Percentiles rank a stretch among this genome's conserved stretches.
Evolutionary conservation across 306 rosid genomes (phyloP).

Genomic region (Castanospermum australe): DNA sequence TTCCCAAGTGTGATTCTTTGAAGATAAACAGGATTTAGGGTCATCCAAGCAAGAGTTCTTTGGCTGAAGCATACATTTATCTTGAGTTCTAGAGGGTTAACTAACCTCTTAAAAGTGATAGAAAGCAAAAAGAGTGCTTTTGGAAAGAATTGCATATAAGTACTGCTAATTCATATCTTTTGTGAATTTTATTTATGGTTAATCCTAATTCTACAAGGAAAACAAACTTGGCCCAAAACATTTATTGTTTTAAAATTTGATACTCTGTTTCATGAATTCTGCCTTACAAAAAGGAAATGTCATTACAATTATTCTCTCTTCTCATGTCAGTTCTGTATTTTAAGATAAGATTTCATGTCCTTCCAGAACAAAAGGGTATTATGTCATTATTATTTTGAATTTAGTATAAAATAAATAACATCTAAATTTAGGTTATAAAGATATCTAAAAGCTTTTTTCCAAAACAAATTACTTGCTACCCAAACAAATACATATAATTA

Average conservation of each 20-base stretch:
- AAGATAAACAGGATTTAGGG: neutral
- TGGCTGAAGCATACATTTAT: neutral
- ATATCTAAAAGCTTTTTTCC: too few relatives aligned
- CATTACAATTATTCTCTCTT: neutral
- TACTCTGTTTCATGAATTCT: neutral
- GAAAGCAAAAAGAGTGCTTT: neutral
- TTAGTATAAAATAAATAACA: too few relatives aligned
- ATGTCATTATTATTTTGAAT: too few relatives aligned
- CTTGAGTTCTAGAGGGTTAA: neutral
- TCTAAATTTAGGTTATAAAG: too few relatives aligned
- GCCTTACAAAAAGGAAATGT: neutral
- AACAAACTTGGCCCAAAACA: neutral
- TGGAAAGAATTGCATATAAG: neutral
- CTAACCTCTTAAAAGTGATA: neutral
- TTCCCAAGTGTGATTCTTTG: slow-evolving; percentile 42
- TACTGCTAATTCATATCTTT: neutral
- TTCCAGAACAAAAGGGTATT: too few relatives aligned
- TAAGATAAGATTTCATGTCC: too few relatives aligned
- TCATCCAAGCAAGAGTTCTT: too few relatives aligned
- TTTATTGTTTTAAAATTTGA: too few relatives aligned
- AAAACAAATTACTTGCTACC: too few relatives aligned
- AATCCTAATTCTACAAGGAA: neutral
- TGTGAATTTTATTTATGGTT: too few relatives aligned
- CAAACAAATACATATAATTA: too few relatives aligned
- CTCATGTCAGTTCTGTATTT: too few relatives aligned